Conservation (phyloP, 2,329 filamentous ascomycete species). For the Lachnellula subtilissima region DNA sequence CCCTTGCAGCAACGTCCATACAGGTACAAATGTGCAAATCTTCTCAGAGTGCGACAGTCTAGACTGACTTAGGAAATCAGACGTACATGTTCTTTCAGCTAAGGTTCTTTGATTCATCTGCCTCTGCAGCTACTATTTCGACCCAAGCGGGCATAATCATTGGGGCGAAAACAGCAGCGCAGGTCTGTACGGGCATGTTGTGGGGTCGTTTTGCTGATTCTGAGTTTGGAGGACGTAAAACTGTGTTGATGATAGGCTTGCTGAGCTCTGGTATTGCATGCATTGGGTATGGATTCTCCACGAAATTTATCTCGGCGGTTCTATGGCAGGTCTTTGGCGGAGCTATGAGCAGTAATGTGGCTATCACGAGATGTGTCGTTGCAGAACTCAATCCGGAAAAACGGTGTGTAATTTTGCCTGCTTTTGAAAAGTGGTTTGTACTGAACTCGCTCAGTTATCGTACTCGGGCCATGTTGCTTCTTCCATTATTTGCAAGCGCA, state of each 20-base stretch:
- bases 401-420: too few species aligned
- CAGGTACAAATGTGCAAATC: not conserved
- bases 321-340: slow-evolving; percentile 57
- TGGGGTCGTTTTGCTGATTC: slow-evolving; percentile 58
- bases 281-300: slow-evolving; percentile 63
- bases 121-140: slow-evolving; percentile 40
- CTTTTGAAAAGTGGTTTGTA: too few species aligned
- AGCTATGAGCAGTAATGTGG: slow-evolving; percentile 63
- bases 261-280: slow-evolving; percentile 57
- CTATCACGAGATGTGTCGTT: slow-evolving; percentile 47
- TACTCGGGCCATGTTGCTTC: too few species aligned
- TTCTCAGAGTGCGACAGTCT: too few species aligned
- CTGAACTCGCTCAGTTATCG: too few species aligned
- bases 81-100: too few species aligned
- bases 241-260: slow-evolving; percentile 58
- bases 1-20: slow-evolving; percentile 3
- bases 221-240: slow-evolving; percentile 53
- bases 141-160: slow-evolving; percentile 62
- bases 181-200: slow-evolving; percentile 62
- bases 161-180: slow-evolving; percentile 59
- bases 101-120: too few species aligned
- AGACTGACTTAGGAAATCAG: too few species aligned
- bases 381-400: too few species aligned
- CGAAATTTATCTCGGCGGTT: slow-evolving; percentile 52
- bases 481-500: too few species aligned